Evolutionary conservation across 805 yeast species (phyloP).

Genomic region (Maudiozyma pseudohumilis): DNA sequence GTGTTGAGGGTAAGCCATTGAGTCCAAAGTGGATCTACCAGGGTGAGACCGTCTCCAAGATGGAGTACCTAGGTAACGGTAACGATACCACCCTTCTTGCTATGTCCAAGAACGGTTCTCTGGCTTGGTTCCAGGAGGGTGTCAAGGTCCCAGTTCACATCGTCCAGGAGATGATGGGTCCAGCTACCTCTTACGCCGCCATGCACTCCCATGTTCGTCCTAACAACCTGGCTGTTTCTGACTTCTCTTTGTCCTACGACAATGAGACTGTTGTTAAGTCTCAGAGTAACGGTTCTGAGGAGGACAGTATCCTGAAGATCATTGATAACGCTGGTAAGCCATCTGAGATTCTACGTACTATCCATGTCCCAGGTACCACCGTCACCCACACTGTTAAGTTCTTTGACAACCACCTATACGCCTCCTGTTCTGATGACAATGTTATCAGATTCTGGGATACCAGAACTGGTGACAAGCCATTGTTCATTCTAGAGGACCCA

Average conservation of each 20-base stretch:
- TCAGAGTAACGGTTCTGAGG: conserved; percentile 18
- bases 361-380: conserved; percentile 18
- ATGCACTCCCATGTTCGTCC: conserved; percentile 16
- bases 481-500: conserved; percentile 17
- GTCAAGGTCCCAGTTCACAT: conserved; percentile 21
- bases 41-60: conserved; percentile 19
- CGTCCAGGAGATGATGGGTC: conserved; percentile 22
- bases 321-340: conserved; percentile 22
- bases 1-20: conserved; percentile 18
- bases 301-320: conserved; percentile 18
- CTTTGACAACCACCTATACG: conserved; percentile 21
- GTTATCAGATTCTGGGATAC: conserved; percentile 23
- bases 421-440: conserved; percentile 23
- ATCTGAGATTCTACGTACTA: conserved; percentile 17
- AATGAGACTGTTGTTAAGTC: conserved; percentile 19
- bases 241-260: conserved; percentile 19
- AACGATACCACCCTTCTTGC: conserved; percentile 25
- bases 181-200: conserved; percentile 18
- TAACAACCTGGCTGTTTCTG: conserved; percentile 15
- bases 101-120: conserved; percentile 21
- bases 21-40: conserved; percentile 18
- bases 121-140: conserved; percentile 24
- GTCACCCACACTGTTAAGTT: conserved; percentile 21
- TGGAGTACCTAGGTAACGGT: conserved; percentile 26
- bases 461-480: conserved; percentile 18